Conservation (phyloP, 148 eudicot species). For the Arctostaphylos glauca region DNA sequence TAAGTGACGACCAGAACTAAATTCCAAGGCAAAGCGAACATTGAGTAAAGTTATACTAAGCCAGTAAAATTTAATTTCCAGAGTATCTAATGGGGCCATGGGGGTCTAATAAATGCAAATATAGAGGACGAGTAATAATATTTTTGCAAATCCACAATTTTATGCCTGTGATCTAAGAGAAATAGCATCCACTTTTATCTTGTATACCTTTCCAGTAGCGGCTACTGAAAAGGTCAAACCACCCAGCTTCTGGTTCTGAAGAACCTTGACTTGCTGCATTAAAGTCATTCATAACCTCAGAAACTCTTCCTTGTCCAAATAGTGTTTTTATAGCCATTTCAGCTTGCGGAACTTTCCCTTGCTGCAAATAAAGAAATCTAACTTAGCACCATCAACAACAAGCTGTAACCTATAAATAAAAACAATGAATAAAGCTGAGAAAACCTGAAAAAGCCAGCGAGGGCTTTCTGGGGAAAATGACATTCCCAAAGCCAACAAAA, state of each 20-base stretch:
- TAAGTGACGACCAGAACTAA: not conserved
- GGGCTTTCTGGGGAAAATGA: constrained; percentile 95
- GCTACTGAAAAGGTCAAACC: constrained; percentile 87
- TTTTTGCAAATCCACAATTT: constrained; percentile 1
- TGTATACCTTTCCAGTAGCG: constrained; percentile 75
- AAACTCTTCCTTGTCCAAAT: constrained; percentile 74
- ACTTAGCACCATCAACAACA: constrained; percentile 2
- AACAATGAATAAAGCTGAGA: not conserved
- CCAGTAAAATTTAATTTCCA: not conserved
- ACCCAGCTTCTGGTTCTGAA: constrained; percentile 87
- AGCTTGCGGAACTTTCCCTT: constrained; percentile 78
- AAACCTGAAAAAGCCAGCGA: constrained; percentile 92
- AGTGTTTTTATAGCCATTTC: constrained; percentile 56
- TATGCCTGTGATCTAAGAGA: not conserved
- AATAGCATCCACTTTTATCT: not conserved
- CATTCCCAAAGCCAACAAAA: constrained; percentile 89
- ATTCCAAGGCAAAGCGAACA: not conserved
- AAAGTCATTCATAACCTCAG: constrained; percentile 73
- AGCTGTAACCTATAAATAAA: not conserved
- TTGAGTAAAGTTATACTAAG: not conserved
- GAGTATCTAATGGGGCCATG: too few species aligned
- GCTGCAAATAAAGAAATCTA: constrained; percentile 44
- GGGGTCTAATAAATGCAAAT: not conserved
- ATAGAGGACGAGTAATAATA: not conserved
- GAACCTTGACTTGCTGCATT: constrained; percentile 69